These are phyloP conservation scores for Boletales sp. DNA, from an alignment of 768 basidiomycete species.

Conservation along the genomic window DNA sequence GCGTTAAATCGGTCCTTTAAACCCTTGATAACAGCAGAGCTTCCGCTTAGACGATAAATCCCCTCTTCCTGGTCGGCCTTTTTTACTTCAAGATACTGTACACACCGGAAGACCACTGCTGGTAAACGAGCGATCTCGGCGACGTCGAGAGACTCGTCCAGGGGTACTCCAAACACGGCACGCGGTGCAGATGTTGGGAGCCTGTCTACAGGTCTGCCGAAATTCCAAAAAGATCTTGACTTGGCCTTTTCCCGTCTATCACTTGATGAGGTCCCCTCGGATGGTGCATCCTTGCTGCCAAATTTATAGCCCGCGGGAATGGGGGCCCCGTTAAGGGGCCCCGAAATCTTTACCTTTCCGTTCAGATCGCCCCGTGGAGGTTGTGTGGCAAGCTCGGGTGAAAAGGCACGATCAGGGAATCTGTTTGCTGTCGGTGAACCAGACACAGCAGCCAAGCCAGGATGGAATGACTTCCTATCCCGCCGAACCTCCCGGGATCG, in stretches of 20 bases:
- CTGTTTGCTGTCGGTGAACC: constrained; percentile 42
- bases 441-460: constrained; percentile 47
- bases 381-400: constrained; percentile 49
- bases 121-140: constrained; percentile 89
- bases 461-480: constrained; percentile 62
- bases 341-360: constrained; percentile 82
- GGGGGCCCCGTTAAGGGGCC: constrained; percentile 77
- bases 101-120: constrained; percentile 91
- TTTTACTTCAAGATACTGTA: constrained; percentile 92
- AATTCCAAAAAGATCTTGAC: constrained; percentile 91
- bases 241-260: constrained; percentile 91
- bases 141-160: constrained; percentile 86
- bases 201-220: constrained; percentile 61
- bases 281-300: constrained; percentile 64
- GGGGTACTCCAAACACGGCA: constrained; percentile 83
- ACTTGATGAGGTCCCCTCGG: constrained; percentile 38
- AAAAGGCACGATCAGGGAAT: constrained; percentile 35
- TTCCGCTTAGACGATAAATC: constrained; percentile 93
- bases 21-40: constrained; percentile 90
- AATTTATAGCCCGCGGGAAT: constrained; percentile 92
- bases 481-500: constrained; percentile 47
- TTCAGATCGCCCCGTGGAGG: constrained; percentile 50
- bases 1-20: constrained; percentile 91
- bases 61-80: constrained; percentile 96
- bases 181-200: constrained; percentile 45